These are phyloP conservation scores for Penicillium nordicum DNA, from an alignment of 2,329 filamentous ascomycete species.

Conservation along the genomic window DNA sequence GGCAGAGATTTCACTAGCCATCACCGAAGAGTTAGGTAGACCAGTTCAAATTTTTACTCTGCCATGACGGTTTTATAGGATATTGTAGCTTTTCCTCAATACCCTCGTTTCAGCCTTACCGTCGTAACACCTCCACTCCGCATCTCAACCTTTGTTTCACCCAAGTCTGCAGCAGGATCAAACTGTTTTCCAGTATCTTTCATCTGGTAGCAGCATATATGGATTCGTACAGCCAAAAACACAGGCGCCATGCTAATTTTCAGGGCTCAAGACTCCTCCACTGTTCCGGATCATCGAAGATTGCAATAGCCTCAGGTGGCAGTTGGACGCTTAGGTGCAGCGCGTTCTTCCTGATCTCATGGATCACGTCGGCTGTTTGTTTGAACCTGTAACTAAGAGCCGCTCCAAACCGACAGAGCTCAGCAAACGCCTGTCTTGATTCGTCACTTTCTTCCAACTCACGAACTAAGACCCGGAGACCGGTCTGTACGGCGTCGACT, in stretches of 20 bases:
- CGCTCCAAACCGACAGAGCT: conserved; percentile 27
- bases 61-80: background rate
- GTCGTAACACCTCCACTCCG: too few relatives aligned
- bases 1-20: background rate
- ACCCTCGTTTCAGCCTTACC: background rate
- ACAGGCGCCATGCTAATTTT: background rate
- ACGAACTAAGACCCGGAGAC: conserved; percentile 21
- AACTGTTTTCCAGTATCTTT: background rate
- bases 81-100: background rate
- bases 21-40: background rate
- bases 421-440: conserved; percentile 23
- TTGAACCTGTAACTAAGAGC: conserved; percentile 27
- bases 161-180: background rate
- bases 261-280: conserved; percentile 3
- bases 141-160: background rate
- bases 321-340: conserved; percentile 14
- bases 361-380: conserved; percentile 20
- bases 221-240: background rate
- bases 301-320: conserved; percentile 22
- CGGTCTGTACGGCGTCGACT: conserved; percentile 23
- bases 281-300: conserved; percentile 19
- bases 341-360: conserved; percentile 20
- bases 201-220: background rate
- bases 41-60: background rate
- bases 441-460: conserved; percentile 22